Conservation (phyloP, 495 filamentous ascomycete species). For the Neurospora sp. region DNA sequence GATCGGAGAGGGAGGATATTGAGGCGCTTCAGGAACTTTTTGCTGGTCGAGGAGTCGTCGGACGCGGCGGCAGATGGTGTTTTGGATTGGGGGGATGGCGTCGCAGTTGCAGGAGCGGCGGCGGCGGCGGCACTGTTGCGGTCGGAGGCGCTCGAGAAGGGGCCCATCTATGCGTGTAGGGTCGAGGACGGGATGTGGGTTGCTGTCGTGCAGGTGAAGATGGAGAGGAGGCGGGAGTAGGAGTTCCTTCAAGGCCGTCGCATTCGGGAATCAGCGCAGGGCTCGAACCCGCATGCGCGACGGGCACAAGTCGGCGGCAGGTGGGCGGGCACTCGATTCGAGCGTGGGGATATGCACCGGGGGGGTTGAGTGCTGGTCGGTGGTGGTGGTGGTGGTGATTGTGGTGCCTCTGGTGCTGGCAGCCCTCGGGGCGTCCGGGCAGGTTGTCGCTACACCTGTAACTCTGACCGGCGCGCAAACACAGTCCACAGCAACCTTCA, state of each 20-base stretch:
- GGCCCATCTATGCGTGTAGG: slow-evolving; percentile 25
- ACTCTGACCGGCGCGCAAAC: neutral
- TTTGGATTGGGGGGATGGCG: slow-evolving; percentile 8
- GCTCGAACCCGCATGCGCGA: slow-evolving; percentile 2
- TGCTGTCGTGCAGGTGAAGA: slow-evolving; percentile 8
- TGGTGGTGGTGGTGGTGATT: neutral
- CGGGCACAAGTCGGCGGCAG: neutral
- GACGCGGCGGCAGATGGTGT: slow-evolving; percentile 21
- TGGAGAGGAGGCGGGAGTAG: neutral
- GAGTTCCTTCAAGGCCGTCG: neutral
- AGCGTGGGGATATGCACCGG: slow-evolving; percentile 1
- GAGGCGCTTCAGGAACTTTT: slow-evolving; percentile 37
- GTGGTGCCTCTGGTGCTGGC: neutral
- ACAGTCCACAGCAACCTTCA: neutral
- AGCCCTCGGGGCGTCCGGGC: neutral
- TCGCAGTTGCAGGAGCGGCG: slow-evolving; percentile 6
- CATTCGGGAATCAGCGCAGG: slow-evolving; percentile 1
- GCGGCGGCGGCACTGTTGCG: slow-evolving; percentile 19
- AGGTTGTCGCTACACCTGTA: neutral
- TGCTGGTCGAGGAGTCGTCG: slow-evolving; percentile 18
- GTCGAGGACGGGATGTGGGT: slow-evolving; percentile 2
- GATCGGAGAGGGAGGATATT: slow-evolving; percentile 46
- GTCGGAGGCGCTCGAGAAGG: slow-evolving; percentile 23
- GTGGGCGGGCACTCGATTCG: neutral
- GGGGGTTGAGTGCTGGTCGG: neutral